These are phyloP conservation scores for Pichia sp. DNA, from an alignment of 1,139 yeast genomes.

Conservation along the genomic window DNA sequence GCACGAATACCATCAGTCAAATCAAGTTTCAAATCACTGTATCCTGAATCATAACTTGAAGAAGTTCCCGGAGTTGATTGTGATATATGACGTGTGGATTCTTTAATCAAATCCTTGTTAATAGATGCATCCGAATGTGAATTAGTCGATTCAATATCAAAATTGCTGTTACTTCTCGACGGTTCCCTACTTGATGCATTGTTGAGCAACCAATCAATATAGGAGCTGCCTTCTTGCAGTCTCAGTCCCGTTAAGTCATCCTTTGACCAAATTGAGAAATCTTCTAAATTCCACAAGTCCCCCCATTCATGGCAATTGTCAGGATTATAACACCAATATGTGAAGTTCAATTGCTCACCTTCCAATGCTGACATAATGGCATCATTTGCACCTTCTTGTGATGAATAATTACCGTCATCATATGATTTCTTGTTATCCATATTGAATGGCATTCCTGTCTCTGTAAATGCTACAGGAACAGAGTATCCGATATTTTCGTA, in stretches of 20 bases:
- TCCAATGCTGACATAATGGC: slow-evolving; percentile 80
- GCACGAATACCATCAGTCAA: slow-evolving; percentile 64
- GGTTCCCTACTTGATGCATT: background rate
- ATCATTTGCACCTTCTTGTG: slow-evolving; percentile 83
- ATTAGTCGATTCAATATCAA: slow-evolving; percentile 11
- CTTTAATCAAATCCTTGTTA: slow-evolving; percentile 2
- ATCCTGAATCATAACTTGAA: background rate
- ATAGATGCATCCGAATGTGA: slow-evolving; percentile 9
- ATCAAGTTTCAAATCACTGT: slow-evolving; percentile 2
- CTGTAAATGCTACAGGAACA: slow-evolving; percentile 78
- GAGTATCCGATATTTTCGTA: slow-evolving; percentile 50
- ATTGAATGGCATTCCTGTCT: slow-evolving; percentile 97
- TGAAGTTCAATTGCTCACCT: slow-evolving; percentile 64
- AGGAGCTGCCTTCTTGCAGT: slow-evolving; percentile 3
- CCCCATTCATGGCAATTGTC: slow-evolving; percentile 79
- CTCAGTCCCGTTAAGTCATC: slow-evolving; percentile 45
- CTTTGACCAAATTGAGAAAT: slow-evolving; percentile 79
- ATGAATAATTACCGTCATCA: slow-evolving; percentile 55
- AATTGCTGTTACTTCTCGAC: slow-evolving; percentile 4
- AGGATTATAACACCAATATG: slow-evolving; percentile 84
- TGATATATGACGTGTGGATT: background rate
- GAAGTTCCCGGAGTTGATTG: background rate
- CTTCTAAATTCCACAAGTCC: slow-evolving; percentile 92
- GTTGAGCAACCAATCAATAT: slow-evolving; percentile 17
- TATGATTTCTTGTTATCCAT: slow-evolving; percentile 80